Evolutionary conservation across 345 rosid genomes (phyloP).

Genomic region (Rhizophora apiculata): DNA sequence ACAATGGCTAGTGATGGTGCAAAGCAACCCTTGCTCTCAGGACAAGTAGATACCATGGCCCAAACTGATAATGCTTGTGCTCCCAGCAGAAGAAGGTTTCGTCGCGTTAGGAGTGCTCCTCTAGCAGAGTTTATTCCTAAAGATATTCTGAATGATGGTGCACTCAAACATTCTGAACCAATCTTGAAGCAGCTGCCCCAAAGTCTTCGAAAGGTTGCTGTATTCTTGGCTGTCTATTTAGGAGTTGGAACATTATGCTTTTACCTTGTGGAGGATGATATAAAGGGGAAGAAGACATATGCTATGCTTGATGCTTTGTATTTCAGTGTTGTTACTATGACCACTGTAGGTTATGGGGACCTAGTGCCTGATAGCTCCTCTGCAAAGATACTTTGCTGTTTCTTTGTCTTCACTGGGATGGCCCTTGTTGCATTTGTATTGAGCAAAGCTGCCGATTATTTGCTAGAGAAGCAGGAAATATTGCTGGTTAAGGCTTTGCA

Average conservation of each 20-base stretch:
- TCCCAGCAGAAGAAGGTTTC: conserved; percentile 42
- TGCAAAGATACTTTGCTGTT: conserved; percentile 67
- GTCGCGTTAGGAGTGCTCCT: conserved; percentile 74
- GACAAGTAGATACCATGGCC: conserved; percentile 22
- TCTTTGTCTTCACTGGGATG: conserved; percentile 78
- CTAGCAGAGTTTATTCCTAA: conserved; percentile 35
- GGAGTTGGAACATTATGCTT: conserved; percentile 58
- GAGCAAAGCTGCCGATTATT: conserved; percentile 71
- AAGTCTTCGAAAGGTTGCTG: conserved; percentile 40
- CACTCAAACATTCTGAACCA: conserved; percentile 30
- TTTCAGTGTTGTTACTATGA: conserved; percentile 84
- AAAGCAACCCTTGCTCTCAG: conserved; percentile 49
- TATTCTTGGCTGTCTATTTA: conserved; percentile 44
- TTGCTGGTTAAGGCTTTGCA: conserved; percentile 63
- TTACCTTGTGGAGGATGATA: conserved; percentile 46
- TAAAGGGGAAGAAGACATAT: conserved; percentile 63
- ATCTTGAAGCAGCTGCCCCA: conserved; percentile 44
- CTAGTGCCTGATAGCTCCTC: conserved; percentile 58
- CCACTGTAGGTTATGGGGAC: conserved; percentile 95
- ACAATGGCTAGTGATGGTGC: conserved; percentile 51
- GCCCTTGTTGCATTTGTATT: conserved; percentile 60
- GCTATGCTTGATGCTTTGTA: conserved; percentile 64
- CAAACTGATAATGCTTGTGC: conserved; percentile 20
- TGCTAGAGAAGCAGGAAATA: conserved; percentile 81
- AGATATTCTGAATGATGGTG: conserved; percentile 16